Percentiles rank a stretch among this genome's conserved stretches.
These are phyloP conservation scores for Fusarium coffeatum DNA, from an alignment of 2,329 filamentous ascomycete species.

Conservation along the genomic window DNA sequence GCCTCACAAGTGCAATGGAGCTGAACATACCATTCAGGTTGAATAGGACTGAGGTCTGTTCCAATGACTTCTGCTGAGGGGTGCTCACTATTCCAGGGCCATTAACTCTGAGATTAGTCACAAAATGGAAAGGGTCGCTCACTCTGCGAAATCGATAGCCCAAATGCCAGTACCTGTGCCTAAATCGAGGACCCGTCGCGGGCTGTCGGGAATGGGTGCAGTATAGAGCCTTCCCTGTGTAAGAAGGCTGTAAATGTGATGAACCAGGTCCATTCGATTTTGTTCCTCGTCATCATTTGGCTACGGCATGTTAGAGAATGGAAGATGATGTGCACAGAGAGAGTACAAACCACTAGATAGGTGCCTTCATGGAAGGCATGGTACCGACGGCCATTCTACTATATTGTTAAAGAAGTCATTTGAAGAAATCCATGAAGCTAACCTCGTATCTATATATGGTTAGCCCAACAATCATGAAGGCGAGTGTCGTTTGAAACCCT, in stretches of 20 bases:
- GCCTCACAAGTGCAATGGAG: fast-evolving
- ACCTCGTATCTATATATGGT: slow-evolving; percentile 23
- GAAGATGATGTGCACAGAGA: neutral
- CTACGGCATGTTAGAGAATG: neutral
- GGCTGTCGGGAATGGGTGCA: slow-evolving; percentile 14
- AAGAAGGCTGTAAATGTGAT: slow-evolving; percentile 32
- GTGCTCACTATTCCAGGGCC: slow-evolving; percentile 9
- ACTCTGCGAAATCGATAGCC: slow-evolving; percentile 40
- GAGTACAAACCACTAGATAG: slow-evolving; percentile 8
- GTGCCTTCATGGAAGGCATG: slow-evolving; percentile 35
- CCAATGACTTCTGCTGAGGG: slow-evolving; percentile 34
- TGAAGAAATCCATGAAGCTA: fast-evolving
- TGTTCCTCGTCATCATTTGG: slow-evolving; percentile 36
- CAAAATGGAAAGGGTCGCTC: neutral
- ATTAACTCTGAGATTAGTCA: fast-evolving
- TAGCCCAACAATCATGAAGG: neutral
- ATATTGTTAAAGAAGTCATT: neutral
- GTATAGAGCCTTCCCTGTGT: slow-evolving; percentile 18
- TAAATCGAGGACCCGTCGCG: slow-evolving; percentile 27
- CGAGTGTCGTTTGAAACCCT: fast-evolving
- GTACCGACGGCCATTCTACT: slow-evolving; percentile 34
- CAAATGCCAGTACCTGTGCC: slow-evolving; percentile 33
- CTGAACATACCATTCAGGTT: slow-evolving; percentile 26
- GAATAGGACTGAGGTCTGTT: slow-evolving; percentile 36
- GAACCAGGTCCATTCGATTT: slow-evolving; percentile 30